phyloP scores from a whole-genome alignment of 2,329 filamentous ascomycete species.

The Colletotrichum sp. region DNA sequence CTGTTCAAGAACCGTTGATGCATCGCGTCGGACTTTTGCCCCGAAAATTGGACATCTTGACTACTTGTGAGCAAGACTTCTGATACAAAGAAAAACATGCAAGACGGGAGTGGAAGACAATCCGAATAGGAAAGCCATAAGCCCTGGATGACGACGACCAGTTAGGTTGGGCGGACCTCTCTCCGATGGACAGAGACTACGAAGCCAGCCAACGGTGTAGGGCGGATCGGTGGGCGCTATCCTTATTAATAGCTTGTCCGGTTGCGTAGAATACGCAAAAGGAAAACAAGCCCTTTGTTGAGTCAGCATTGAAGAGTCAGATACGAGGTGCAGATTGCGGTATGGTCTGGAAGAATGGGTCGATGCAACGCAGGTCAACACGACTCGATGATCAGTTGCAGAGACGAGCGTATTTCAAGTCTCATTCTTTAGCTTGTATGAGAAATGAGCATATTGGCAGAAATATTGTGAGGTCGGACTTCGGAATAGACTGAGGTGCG shows the following conservation, averaged over 20 bases:
- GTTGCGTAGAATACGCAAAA: not conserved
- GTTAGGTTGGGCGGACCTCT: not conserved
- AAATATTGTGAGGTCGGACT: too few species aligned
- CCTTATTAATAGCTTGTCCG: not conserved
- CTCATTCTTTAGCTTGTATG: too few species aligned
- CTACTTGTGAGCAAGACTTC: not conserved
- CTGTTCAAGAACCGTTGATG: not conserved
- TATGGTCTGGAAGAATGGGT: not conserved
- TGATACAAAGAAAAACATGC: not conserved
- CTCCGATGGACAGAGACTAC: not conserved
- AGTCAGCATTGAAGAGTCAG: not conserved
- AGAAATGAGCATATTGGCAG: too few species aligned
- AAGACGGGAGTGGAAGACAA: not conserved
- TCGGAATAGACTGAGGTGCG: not conserved
- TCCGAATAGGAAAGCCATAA: not conserved
- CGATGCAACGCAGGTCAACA: too few species aligned
- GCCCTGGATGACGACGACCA: not conserved
- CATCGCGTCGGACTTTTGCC: not conserved
- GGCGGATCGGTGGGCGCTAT: not conserved
- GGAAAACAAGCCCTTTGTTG: not conserved
- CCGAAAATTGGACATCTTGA: not conserved
- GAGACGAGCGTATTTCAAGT: too few species aligned
- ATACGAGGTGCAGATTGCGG: not conserved
- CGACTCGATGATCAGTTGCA: too few species aligned
- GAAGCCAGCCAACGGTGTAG: not conserved